These are phyloP conservation scores for Schoenoplectus triqueter DNA, from an alignment of 202 grass and related monocot species.

Conservation along the genomic window DNA sequence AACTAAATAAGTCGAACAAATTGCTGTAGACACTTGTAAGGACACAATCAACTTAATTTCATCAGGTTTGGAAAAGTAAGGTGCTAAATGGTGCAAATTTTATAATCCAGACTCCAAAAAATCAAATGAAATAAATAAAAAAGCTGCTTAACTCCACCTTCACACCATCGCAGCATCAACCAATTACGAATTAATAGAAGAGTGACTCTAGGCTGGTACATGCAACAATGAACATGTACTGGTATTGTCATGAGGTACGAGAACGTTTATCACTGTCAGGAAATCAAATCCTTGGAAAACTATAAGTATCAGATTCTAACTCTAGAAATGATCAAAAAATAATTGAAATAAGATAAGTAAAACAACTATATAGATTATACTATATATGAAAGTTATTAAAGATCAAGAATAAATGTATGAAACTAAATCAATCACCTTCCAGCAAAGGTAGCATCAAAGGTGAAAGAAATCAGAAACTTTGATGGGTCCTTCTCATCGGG, in stretches of 20 bases:
- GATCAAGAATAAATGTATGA: not conserved
- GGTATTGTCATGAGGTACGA: not conserved
- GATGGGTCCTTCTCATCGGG: conserved; percentile 62
- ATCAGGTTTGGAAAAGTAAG: not conserved
- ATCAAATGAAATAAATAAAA: not conserved
- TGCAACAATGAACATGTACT: not conserved
- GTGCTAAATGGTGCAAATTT: not conserved
- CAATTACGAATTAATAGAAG: not conserved
- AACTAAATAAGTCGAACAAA: not conserved
- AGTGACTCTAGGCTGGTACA: not conserved
- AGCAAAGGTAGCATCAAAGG: conserved; percentile 77
- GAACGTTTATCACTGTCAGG: not conserved
- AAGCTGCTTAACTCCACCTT: not conserved
- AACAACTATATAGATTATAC: not conserved
- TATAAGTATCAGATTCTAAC: not conserved
- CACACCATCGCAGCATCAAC: not conserved
- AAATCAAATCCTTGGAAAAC: not conserved
- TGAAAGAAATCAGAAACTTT: conserved; percentile 75
- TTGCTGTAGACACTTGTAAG: too few species aligned
- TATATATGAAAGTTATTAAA: conserved; percentile 1
- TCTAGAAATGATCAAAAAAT: not conserved
- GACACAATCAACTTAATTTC: not conserved
- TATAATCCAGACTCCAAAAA: not conserved
- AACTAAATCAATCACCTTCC: conserved; percentile 24
- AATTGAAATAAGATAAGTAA: not conserved